Conservation (phyloP, 2,329 filamentous ascomycete genomes). For the Fusarium illudens region DNA sequence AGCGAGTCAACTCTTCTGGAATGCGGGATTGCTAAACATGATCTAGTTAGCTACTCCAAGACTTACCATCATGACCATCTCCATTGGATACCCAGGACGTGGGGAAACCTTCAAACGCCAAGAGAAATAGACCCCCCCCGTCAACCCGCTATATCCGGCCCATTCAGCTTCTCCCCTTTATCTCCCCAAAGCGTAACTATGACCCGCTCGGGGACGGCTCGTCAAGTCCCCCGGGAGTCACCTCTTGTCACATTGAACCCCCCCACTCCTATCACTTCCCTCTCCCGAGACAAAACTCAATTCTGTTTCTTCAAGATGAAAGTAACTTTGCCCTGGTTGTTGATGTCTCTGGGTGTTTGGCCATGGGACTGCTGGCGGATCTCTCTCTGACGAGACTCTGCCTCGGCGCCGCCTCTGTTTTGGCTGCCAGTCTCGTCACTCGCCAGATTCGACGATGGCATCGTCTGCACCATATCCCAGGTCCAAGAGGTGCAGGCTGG, state of each 20-base stretch:
- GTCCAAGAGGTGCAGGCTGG: constrained; percentile 39
- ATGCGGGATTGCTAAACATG: neutral
- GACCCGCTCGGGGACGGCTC: neutral
- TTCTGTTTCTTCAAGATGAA: neutral
- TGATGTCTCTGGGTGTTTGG: neutral
- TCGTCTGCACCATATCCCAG: constrained; percentile 43
- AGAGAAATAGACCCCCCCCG: neutral
- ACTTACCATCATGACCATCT: neutral
- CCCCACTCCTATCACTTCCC: neutral
- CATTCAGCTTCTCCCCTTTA: neutral
- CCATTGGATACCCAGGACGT: neutral
- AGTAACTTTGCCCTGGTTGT: neutral
- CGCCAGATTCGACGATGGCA: constrained; percentile 36
- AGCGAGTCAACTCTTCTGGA: neutral
- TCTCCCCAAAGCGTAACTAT: too few species aligned
- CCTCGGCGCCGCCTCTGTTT: neutral
- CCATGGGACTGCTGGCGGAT: constrained; percentile 23
- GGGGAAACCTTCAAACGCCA: neutral
- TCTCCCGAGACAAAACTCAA: neutral
- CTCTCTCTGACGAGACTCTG: neutral
- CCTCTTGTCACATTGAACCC: neutral
- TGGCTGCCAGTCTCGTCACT: neutral
- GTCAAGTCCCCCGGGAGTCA: neutral
- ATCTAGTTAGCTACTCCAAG: neutral
- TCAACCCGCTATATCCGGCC: neutral